Conservation (phyloP, 352 stramenopile species). For the Blastocystis sp. region DNA sequence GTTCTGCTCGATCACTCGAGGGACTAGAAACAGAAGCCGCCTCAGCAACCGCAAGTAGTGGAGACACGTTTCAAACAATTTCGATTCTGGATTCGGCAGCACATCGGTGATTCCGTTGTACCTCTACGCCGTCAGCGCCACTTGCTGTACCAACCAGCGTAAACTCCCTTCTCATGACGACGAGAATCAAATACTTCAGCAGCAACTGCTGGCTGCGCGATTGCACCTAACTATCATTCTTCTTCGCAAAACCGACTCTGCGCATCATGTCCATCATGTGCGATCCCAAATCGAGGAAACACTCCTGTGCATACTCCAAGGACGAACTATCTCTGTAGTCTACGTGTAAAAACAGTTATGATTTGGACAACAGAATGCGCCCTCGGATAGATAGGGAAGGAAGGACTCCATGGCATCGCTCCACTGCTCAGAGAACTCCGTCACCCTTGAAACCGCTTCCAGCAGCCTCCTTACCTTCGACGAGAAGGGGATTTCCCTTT, state of each 20-base stretch:
- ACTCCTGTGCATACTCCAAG: not conserved
- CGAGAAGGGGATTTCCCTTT: constrained; percentile 13
- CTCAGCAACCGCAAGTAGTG: not conserved
- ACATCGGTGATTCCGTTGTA: constrained; percentile 39
- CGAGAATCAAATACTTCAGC: constrained; percentile 39
- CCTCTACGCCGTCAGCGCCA: not conserved
- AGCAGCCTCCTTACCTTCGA: constrained; percentile 30
- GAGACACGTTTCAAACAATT: constrained; percentile 9
- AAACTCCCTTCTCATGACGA: constrained; percentile 47
- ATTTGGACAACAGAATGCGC: constrained; percentile 10
- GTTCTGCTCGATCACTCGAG: constrained; percentile 6
- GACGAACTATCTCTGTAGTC: not conserved
- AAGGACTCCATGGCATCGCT: constrained; percentile 39
- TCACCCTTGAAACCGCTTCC: not conserved
- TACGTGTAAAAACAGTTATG: not conserved
- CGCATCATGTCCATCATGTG: constrained; percentile 56
- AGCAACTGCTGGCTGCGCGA: constrained; percentile 30
- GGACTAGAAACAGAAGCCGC: not conserved
- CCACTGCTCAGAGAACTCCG: constrained; percentile 33
- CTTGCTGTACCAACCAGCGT: not conserved
- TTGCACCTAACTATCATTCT: constrained; percentile 3
- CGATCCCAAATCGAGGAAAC: constrained; percentile 25
- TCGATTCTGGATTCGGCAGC: constrained; percentile 26
- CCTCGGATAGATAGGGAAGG: constrained; percentile 49
- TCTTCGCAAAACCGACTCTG: not conserved